Conservation (phyloP, 2,329 filamentous ascomycete species). For the Orbilia quercus region DNA sequence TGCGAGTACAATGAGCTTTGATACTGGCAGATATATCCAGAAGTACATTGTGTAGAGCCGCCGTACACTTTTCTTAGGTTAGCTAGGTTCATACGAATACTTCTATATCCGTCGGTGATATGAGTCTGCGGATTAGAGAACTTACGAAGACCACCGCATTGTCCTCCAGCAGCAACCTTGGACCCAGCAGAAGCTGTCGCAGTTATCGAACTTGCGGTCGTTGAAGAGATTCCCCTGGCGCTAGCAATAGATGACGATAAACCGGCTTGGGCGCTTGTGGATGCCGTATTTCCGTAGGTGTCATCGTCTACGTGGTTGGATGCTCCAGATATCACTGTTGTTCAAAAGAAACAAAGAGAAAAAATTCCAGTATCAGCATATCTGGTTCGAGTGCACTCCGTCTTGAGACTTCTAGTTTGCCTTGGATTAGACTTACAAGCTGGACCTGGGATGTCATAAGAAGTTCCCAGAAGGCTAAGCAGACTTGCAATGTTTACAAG, state of each 20-base stretch:
- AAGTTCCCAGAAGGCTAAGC: neutral
- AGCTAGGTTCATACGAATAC: neutral
- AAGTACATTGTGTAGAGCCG: slow-evolving; percentile 35
- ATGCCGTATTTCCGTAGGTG: too few relatives aligned
- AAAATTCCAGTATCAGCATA: too few relatives aligned
- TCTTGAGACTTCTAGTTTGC: too few relatives aligned
- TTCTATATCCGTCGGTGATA: too few relatives aligned
- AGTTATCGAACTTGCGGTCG: neutral
- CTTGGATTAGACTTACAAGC: slow-evolving; percentile 16
- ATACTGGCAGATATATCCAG: slow-evolving; percentile 60
- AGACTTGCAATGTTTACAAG: slow-evolving; percentile 23
- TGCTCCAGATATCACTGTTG: slow-evolving; percentile 11
- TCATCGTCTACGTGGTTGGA: neutral
- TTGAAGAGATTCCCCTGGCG: neutral
- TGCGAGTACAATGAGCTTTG: slow-evolving; percentile 65
- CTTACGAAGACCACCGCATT: slow-evolving; percentile 64
- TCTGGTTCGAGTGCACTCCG: too few relatives aligned
- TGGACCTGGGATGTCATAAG: slow-evolving; percentile 34
- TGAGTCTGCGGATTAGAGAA: neutral
- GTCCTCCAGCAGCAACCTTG: slow-evolving; percentile 61
- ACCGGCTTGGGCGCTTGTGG: too few relatives aligned
- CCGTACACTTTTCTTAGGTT: slow-evolving; percentile 57
- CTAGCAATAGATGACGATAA: too few relatives aligned
- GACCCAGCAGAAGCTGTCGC: slow-evolving; percentile 5
- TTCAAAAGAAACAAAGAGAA: too few relatives aligned